Evolutionary conservation across 176 grass and related monocot genomes (phyloP), one percentile per base, ranked within the genome.

Genomic region (Zoysia japonica): DNA sequence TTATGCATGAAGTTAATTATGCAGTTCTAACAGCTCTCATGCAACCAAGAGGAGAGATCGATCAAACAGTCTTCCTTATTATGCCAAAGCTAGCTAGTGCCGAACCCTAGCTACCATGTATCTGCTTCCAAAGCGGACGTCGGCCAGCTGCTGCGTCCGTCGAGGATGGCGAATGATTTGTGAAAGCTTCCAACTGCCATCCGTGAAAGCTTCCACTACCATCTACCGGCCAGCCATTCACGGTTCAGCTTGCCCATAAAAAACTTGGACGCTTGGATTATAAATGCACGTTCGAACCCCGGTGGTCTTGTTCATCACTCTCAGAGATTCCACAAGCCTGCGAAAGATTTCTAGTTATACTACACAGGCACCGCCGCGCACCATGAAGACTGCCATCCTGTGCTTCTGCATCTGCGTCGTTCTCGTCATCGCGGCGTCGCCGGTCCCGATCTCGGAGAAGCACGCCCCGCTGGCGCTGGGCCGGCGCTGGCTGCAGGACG

Each of bases 371-470:
- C 17, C 4, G 38, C 13, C 47, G 19, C 13, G 15, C 41, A 11
- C 69, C 50, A 88, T 83, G 80, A 88, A 84, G 75, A 53, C 80
- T 3, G 8, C 28, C 28, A 28, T 52, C 28, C 65, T 80, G 47
- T 88, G 86, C 70, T 14, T 84, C 11, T 80, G 80, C 69, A 44
- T 63, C 69, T 79, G 70, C 15, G 28, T 69, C 47, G 38, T 88
- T 46, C 80, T 88, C 54, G 7, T 79, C 70, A 42, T 75, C 19
- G 16, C 81, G 5, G 61, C 81, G 0, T 64, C 70, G 2, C 64
- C 76, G 1, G 1, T 56, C 28, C 54, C 8, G 15, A 9, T 64
- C 54, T 84, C 86, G 5, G 53, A 20, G 19, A 55, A 37, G 7
- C 8, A 7, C 6, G 12, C 15, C 3, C 12, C 39, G 28, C 11